Base-by-base conservation (phyloP, 352 stramenopile genomes). In the Plasmopara viticola region DNA sequence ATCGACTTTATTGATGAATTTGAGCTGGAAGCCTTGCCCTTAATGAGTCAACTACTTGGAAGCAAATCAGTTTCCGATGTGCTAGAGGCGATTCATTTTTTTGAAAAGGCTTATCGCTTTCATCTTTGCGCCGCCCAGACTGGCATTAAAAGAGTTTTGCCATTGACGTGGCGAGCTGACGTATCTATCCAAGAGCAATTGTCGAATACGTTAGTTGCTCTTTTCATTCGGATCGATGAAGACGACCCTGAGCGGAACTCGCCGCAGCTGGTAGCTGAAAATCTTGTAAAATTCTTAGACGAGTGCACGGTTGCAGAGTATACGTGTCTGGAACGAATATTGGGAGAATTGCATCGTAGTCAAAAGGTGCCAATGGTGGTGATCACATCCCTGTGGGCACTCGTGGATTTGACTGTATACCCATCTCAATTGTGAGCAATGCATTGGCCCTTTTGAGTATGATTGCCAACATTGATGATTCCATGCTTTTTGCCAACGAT, bases 21-120 rank as follows among this genome's bases (percentile, higher is more conserved):
- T 51, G 90, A 98, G 56, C 58, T 82, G 41, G 55, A 66, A 50
- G 87, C 90, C 1, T 53, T 83, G 6, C 80, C 80, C 10, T 56
- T 89, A 15, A 90, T 96, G 53, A 70, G 84, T 3, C 72, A 90
- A 44, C 75, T 97, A 39, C 72, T 98, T 2, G 73, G 95, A 5
- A 97, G 87, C 42, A 87, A 87, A 30, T 97, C 91, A 28, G 79
- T 84, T 13, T 95, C 87, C 14, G 95, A 98, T 63, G 89, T 97
- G 3, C 81, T 95, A 10, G 92, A 97, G 62, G 79, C 93, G 14
- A 94, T 98, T 39, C 74, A 88, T 13, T 98, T 98, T 58, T 96
- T 98, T 56, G 87, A 96, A 8, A 85, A 90, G 40, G 91, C 90
- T 3, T 84, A 92, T 41, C 78, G 87, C 58, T 96, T 98, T 48